These are phyloP conservation scores for Gonapodya prolifera DNA, from an alignment of 192 early-diverging fungal genomes.

Conservation along the genomic window DNA sequence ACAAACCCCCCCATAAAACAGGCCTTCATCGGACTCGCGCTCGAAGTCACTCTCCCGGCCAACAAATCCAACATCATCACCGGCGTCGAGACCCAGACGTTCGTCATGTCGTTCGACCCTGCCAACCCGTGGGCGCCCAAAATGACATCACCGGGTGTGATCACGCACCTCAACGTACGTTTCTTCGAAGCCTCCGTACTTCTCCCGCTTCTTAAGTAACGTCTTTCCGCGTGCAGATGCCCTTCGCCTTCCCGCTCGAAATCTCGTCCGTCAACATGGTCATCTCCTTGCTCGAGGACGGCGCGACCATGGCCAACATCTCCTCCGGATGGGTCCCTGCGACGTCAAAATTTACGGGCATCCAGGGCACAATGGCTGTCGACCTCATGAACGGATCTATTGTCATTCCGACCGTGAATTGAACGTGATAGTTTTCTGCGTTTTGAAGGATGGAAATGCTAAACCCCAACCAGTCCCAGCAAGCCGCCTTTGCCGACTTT, in stretches of 20 bases:
- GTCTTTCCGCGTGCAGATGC: too few species aligned
- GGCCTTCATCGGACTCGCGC: background rate
- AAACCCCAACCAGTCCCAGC: constrained; percentile 13
- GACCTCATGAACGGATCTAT: constrained; percentile 20
- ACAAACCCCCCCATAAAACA: background rate
- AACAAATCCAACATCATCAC: background rate
- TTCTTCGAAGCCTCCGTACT: background rate
- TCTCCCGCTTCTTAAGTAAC: too few species aligned
- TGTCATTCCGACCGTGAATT: constrained; percentile 26
- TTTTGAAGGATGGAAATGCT: background rate
- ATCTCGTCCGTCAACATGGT: constrained; percentile 18
- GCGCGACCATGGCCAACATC: constrained; percentile 16
- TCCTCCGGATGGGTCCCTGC: background rate
- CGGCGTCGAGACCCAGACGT: background rate
- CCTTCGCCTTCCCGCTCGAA: constrained; percentile 47
- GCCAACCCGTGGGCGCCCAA: background rate
- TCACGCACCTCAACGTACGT: background rate
- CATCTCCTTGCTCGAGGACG: constrained; percentile 11
- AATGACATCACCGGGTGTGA: background rate
- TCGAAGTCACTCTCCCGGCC: background rate
- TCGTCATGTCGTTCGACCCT: background rate
- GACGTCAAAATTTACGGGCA: background rate
- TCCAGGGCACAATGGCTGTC: background rate
- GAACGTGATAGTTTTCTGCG: constrained; percentile 29
- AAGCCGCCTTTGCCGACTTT: constrained; percentile 30